phyloP scores from a whole-genome alignment of 2,329 filamentous ascomycete genomes.

The Rhexocercosporidium sp. region DNA sequence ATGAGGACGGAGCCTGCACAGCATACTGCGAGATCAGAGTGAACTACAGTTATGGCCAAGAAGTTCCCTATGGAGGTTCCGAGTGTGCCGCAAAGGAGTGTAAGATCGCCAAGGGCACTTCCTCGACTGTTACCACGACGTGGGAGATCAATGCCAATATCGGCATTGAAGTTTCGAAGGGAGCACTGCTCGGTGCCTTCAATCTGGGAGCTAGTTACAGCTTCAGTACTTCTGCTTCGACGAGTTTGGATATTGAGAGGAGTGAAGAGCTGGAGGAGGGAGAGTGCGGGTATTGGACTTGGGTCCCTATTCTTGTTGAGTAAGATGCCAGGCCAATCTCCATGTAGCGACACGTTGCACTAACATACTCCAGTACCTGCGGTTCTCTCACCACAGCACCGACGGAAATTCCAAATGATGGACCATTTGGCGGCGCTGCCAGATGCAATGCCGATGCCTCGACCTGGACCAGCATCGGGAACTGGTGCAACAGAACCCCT shows the following conservation, averaged over 20 bases:
- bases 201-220: background rate
- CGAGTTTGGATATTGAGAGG: background rate
- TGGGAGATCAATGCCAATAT: conserved; percentile 10
- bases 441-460: background rate
- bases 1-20: background rate
- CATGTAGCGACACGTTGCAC: background rate
- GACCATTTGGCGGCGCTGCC: background rate
- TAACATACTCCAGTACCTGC: background rate
- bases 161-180: background rate
- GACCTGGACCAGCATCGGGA: background rate
- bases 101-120: background rate
- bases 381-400: background rate
- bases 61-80: background rate
- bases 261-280: background rate
- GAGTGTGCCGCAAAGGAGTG: background rate
- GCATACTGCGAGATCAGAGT: background rate
- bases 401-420: background rate
- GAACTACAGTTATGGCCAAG: conserved; percentile 5
- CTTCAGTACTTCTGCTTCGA: background rate
- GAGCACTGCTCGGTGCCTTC: background rate
- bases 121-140: background rate
- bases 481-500: conserved; percentile 1
- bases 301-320: background rate
- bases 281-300: conserved; percentile 5
- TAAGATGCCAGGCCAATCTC: background rate